These are phyloP conservation scores for Aspergillus sp. DNA, from an alignment of 2,329 filamentous ascomycete genomes.

Conservation along the genomic window DNA sequence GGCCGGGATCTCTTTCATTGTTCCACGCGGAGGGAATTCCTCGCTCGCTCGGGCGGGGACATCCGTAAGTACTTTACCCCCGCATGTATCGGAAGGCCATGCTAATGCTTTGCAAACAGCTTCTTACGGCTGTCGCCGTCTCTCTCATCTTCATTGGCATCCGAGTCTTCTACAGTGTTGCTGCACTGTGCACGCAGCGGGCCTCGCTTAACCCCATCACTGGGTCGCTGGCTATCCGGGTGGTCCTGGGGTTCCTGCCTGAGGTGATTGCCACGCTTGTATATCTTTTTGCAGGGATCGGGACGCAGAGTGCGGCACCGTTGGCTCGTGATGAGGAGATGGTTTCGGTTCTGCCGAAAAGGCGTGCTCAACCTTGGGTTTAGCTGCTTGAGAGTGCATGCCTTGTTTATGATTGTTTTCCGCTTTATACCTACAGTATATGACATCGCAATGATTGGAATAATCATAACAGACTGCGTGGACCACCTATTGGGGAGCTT, in stretches of 20 bases:
- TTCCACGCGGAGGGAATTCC: not conserved
- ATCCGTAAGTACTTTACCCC: not conserved
- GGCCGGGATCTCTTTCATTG: conserved; percentile 8
- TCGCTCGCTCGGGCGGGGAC: not conserved
- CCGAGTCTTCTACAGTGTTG: conserved; percentile 22
- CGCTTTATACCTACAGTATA: not conserved
- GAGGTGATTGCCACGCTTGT: conserved; percentile 19
- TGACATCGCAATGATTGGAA: not conserved
- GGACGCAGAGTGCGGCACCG: conserved; percentile 15
- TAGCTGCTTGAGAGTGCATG: not conserved
- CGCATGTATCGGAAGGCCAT: not conserved
- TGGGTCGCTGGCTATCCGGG: conserved; percentile 18
- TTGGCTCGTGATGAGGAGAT: not conserved
- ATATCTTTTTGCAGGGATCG: conserved; percentile 20
- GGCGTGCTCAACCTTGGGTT: not conserved
- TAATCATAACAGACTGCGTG: not conserved
- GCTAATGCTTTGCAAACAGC: not conserved
- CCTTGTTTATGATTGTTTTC: not conserved
- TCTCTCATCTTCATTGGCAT: conserved; percentile 21
- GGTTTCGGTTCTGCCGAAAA: not conserved
- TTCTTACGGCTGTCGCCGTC: not conserved
- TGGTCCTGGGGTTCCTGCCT: conserved; percentile 26
- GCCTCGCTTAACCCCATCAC: conserved; percentile 18
- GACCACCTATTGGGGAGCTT: too few relatives aligned
- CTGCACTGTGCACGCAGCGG: conserved; percentile 18